Conservation (phyloP, 306 rosid genomes). For the Myrica gale region DNA sequence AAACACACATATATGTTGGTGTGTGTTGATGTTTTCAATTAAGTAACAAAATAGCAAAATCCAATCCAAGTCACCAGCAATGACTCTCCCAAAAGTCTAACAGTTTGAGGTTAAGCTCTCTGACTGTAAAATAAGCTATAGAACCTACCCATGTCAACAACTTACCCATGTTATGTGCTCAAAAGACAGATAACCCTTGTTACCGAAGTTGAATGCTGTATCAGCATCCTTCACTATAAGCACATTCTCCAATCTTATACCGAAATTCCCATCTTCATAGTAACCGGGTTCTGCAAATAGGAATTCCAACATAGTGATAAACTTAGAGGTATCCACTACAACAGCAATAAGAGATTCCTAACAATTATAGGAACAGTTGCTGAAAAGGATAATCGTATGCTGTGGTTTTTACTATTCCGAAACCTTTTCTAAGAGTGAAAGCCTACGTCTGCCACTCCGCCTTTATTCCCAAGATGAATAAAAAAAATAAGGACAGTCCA, state of each 20-base stretch:
- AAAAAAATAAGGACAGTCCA: constrained; percentile 11
- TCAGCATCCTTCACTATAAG: constrained; percentile 77
- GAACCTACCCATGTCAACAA: neutral
- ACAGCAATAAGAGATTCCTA: neutral
- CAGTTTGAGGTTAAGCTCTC: too few species aligned
- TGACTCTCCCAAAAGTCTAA: too few species aligned
- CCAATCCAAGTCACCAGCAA: too few species aligned
- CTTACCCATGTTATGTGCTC: constrained; percentile 98
- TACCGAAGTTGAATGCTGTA: constrained; percentile 83
- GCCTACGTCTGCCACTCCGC: neutral
- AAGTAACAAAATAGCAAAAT: too few species aligned
- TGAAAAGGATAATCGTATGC: neutral
- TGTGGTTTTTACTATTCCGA: neutral
- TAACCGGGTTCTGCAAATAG: constrained; percentile 78
- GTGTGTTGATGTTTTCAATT: too few species aligned
- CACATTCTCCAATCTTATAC: constrained; percentile 98
- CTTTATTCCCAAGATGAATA: neutral
- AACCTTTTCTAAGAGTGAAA: neutral
- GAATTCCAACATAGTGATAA: constrained; percentile 19
- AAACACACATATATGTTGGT: too few species aligned
- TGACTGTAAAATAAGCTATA: too few species aligned
- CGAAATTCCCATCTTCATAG: constrained; percentile 88
- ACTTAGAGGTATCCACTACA: too few species aligned
- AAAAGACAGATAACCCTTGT: constrained; percentile 78
- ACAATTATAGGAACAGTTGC: neutral